These are phyloP conservation scores for Puccinia coronata DNA, from an alignment of 1,284 basidiomycete species.

Conservation along the genomic window DNA sequence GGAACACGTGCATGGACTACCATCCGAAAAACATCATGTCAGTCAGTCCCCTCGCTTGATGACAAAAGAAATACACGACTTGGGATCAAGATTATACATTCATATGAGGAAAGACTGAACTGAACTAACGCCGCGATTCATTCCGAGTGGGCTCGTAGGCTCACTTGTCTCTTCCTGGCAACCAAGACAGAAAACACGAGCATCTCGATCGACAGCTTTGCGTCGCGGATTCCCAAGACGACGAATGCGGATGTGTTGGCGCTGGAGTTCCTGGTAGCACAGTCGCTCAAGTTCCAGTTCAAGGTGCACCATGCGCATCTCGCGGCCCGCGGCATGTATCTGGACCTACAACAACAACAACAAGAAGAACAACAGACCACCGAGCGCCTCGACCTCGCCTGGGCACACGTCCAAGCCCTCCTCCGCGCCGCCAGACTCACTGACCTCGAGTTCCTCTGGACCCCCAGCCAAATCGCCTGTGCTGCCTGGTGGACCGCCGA, in stretches of 20 bases:
- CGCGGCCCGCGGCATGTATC: slow-evolving; percentile 81
- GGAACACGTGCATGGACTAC: slow-evolving; percentile 98
- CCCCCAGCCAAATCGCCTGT: slow-evolving; percentile 91
- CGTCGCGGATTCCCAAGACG: slow-evolving; percentile 71
- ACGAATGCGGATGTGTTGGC: slow-evolving; percentile 79
- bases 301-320: slow-evolving; percentile 86
- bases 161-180: slow-evolving; percentile 90
- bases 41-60: slow-evolving; percentile 59
- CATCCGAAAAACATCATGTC: slow-evolving; percentile 98
- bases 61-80: too few relatives aligned
- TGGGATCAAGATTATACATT: too few relatives aligned
- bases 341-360: slow-evolving; percentile 78
- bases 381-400: slow-evolving; percentile 4
- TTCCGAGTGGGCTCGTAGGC: too few relatives aligned
- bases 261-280: slow-evolving; percentile 91
- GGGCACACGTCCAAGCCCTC: slow-evolving; percentile 65
- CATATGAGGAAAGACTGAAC: too few relatives aligned
- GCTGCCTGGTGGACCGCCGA: slow-evolving; percentile 73
- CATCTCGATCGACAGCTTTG: slow-evolving; percentile 80
- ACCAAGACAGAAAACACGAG: slow-evolving; percentile 95
- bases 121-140: too few relatives aligned
- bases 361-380: neutral
- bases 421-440: slow-evolving; percentile 77
- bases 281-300: slow-evolving; percentile 89
- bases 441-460: slow-evolving; percentile 85